Evolutionary conservation across 495 filamentous ascomycete genomes (phyloP), one percentile per base, ranked within the genome.

Genomic region (Cercophora scortea): DNA sequence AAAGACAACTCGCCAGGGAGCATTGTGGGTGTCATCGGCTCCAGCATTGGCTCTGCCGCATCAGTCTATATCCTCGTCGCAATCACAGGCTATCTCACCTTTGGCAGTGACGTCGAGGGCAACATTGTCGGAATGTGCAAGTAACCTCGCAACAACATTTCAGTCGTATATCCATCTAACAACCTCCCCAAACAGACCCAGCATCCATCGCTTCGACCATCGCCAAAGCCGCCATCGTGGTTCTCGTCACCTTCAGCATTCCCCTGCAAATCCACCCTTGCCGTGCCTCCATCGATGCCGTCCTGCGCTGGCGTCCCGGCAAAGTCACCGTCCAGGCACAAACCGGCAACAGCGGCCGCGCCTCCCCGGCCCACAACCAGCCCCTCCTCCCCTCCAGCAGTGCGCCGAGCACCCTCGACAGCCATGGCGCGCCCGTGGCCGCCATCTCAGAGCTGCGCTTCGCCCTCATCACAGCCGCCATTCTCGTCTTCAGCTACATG

Each of bases 161-260:
- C 38, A 12, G 2, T 7, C 15, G 38, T 41, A 6, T 1, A 4
- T 16, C 33, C 18, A 11, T 36, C 12, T 39, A 19, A 6, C 8
- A 10, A 5, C 32, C 4, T 19, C 56, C 43, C 35, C 48, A 6
- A 34, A 32, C 38, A 82, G 79, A 97, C 61, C 72, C 83, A 4
- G 80, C 88, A 3, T 89, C 89, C 0, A 69, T 91, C 41, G 79
- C 82, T 32, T 90, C 92, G 7, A 97, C 91, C 6, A 92, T 98
- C 54, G 93, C 88, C 47, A 88, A 90, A 56, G 89, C 88, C 8
- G 94, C 93, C 45, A 98, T 98, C 60, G 93, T 98, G 52, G 79
- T 96, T 60, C 84, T 98, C 8, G 94, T 98, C 53, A 90, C 95
- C 77, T 97, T 97, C 69, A 95, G 89, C 19, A 93, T 96, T 55